Evolutionary conservation across 768 basidiomycete genomes (phyloP), one percentile per base, ranked within the genome.

Genomic region (Suillus weaverae): DNA sequence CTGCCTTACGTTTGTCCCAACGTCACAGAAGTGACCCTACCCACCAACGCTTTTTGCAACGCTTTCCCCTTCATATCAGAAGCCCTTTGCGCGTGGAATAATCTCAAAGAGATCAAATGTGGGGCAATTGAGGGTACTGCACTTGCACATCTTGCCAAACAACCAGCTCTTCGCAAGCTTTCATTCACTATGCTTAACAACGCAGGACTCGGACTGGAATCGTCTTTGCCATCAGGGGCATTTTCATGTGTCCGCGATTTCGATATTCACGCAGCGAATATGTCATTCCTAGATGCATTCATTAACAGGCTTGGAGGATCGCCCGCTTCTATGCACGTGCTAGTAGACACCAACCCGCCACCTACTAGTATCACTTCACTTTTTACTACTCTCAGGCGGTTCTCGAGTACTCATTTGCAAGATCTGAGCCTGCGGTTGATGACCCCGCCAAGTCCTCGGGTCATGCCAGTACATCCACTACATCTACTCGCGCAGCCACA

Each of bases 1-100:
- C 44, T 64, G 39, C 57, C 46, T 26, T 48, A 62, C 13, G 9
- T 64, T 10, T 64, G n/a, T 36, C 63, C 63, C 6, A 38, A 64
- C 22, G 35, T 64, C 10, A 62, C 57, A 14, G 14, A 48, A 13
- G 59, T 62, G 39, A 48, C 60, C 11, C 46, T 43, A 20, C 60
- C 57, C 38, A 35, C 30, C 14, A 26, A 61, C 5, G n/a, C 22
- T 20, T 50, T 32, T 10, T n/a, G 18, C 13, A 18, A 35, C 14
- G 16, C 13, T 60, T 57, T 59, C 16, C 26, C 22, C 18, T 30
- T 18, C 20, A 32, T 64, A 13, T 62, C 63, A 16, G 63, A 64
- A 20, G 20, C 50, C 18, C 63, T 64, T 26, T 64, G 60, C 46
- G 41, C 59, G 6, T 64, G 63, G 63, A 26, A 46, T 14, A 35